Conservation (phyloP, 2,329 filamentous ascomycete species). For the Colletotrichum paranaense region DNA sequence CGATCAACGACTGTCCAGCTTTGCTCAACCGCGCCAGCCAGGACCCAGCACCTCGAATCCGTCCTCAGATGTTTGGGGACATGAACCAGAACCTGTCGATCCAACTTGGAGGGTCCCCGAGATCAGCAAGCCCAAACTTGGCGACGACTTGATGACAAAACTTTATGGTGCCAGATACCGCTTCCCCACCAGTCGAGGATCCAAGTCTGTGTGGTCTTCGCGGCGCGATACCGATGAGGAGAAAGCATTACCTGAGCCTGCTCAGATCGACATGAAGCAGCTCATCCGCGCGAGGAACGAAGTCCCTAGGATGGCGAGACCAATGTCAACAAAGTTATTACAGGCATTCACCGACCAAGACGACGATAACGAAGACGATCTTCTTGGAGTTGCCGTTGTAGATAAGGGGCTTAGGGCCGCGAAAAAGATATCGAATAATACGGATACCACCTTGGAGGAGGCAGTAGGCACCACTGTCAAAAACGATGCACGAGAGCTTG, state of each 20-base stretch:
- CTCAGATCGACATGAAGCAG: slow-evolving; percentile 15
- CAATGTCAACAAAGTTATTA: slow-evolving; percentile 20
- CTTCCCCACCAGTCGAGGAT: slow-evolving; percentile 21
- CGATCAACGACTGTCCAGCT: slow-evolving; percentile 36
- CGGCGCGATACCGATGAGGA: slow-evolving; percentile 27
- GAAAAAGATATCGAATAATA: neutral
- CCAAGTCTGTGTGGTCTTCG: slow-evolving; percentile 34
- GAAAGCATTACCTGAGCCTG: neutral
- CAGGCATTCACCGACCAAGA: slow-evolving; percentile 28
- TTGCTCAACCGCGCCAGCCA: slow-evolving; percentile 37
- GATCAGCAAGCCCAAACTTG: slow-evolving; percentile 40
- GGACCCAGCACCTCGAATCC: slow-evolving; percentile 35
- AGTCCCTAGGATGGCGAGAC: slow-evolving; percentile 13
- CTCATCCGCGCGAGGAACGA: slow-evolving; percentile 18
- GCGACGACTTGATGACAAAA: slow-evolving; percentile 30
- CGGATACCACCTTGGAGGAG: neutral
- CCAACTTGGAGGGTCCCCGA: slow-evolving; percentile 53
- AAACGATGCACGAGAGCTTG: neutral
- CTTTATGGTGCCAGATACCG: slow-evolving; percentile 21
- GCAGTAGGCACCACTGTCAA: neutral
- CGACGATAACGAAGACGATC: slow-evolving; percentile 45
- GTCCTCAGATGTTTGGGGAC: slow-evolving; percentile 27
- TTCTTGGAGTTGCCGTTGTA: slow-evolving; percentile 37
- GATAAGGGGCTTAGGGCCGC: neutral
- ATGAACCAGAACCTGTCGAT: slow-evolving; percentile 42